Percentiles rank a stretch among this genome's conserved stretches.
phyloP scores from a whole-genome alignment of 176 grass and related monocot genomes.

The Cenchrus americanus region DNA sequence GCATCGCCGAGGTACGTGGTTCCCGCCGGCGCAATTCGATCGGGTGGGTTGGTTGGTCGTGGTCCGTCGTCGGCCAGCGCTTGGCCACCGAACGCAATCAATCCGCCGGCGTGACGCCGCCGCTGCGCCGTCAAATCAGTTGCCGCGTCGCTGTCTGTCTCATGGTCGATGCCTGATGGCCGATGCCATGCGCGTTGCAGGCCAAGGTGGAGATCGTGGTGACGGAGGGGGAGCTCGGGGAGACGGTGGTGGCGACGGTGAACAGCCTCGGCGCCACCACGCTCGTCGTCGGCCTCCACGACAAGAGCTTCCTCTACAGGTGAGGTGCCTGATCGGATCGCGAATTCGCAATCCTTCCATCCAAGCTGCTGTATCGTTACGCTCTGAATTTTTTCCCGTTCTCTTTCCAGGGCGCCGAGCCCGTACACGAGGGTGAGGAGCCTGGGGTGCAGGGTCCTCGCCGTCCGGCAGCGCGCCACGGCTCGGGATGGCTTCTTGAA shows the following conservation, averaged over 20 bases:
- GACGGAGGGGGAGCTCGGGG: conserved; percentile 73
- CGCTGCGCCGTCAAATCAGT: not conserved
- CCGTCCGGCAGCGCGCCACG: conserved; percentile 60
- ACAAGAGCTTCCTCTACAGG: conserved; percentile 87
- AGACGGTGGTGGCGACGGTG: conserved; percentile 67
- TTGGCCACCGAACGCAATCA: not conserved
- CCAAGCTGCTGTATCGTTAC: not conserved
- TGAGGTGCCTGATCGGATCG: not conserved
- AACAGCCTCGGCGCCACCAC: conserved; percentile 67
- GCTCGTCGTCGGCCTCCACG: conserved; percentile 87
- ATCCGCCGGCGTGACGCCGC: conserved; percentile 1
- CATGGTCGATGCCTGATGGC: not conserved
- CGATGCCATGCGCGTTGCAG: not conserved
- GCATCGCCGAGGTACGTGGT: conserved; percentile 77
- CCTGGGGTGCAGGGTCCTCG: conserved; percentile 81
- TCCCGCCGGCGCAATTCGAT: not conserved
- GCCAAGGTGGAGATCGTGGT: conserved; percentile 97
- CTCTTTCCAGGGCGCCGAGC: conserved; percentile 48
- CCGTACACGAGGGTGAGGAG: conserved; percentile 41
- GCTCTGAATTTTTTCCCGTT: not conserved
- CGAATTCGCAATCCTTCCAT: not conserved
- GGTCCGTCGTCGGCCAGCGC: too few species aligned
- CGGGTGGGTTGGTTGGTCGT: not conserved
- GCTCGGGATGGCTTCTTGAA: conserved; percentile 60
- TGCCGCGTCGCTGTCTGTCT: not conserved